A percentile compares a stretch with the other conserved stretches of the same genome.
Evolutionary conservation across 177 flowering plant species (phyloP).

Genomic region (Vitis hybrid): DNA sequence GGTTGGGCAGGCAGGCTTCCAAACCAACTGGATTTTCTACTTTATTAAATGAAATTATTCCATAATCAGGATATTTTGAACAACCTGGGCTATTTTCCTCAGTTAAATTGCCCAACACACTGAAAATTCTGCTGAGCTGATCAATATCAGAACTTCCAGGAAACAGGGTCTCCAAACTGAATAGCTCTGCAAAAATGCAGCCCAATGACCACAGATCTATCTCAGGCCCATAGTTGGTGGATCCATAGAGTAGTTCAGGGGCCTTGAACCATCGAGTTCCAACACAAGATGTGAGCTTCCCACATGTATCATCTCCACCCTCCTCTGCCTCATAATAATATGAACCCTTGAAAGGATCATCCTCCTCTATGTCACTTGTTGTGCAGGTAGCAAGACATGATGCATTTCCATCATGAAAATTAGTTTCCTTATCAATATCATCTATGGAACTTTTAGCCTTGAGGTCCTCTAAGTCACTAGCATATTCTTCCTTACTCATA

Average conservation of each 20-base stretch:
- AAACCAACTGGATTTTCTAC: constrained; percentile 64
- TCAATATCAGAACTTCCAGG: constrained; percentile 93
- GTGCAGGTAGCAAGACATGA: constrained; percentile 83
- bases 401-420: constrained; percentile 51
- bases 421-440: constrained; percentile 49
- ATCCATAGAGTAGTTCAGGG: constrained; percentile 90
- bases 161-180: constrained; percentile 73
- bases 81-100: constrained; percentile 80
- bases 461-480: constrained; percentile 32
- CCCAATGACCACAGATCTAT: constrained; percentile 96
- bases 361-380: constrained; percentile 65
- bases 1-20: constrained; percentile 54
- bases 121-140: constrained; percentile 71
- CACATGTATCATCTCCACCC: constrained; percentile 34
- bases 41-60: constrained; percentile 57
- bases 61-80: constrained; percentile 68
- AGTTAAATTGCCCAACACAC: constrained; percentile 64
- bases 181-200: constrained; percentile 88
- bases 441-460: constrained; percentile 28
- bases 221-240: constrained; percentile 70
- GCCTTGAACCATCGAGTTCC: constrained; percentile 97
- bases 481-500: constrained; percentile 32
- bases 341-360: constrained; percentile 49
- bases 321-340: constrained; percentile 47
- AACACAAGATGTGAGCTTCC: constrained; percentile 75